These are phyloP conservation scores for Nothophoma quercina DNA, from an alignment of 2,329 filamentous ascomycete species.

Conservation along the genomic window DNA sequence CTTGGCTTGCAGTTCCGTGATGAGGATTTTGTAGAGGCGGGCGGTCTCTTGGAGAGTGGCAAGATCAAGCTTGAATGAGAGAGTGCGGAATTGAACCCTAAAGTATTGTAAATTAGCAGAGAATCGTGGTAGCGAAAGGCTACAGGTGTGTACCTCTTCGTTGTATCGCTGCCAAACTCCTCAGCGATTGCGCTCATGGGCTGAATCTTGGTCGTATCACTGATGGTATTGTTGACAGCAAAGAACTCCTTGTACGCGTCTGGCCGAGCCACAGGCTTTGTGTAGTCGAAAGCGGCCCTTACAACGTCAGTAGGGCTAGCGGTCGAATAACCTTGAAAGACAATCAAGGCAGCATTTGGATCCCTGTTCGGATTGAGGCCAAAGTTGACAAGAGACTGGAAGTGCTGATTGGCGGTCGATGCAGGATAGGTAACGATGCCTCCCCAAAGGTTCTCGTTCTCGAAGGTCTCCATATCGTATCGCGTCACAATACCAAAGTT, in stretches of 20 bases:
- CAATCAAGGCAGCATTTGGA: conserved; percentile 18
- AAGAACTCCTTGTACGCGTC: conserved; percentile 28
- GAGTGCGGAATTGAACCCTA: conserved; percentile 25
- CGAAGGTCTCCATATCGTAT: conserved; percentile 31
- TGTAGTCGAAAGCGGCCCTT: conserved; percentile 23
- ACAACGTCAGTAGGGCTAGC: conserved; percentile 20
- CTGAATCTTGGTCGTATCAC: conserved; percentile 27
- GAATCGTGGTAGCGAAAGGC: not conserved
- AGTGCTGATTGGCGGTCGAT: conserved; percentile 19
- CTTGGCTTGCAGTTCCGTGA: conserved; percentile 34
- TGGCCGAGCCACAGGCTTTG: conserved; percentile 19
- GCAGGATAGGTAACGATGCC: conserved; percentile 20
- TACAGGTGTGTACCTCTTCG: conserved; percentile 11
- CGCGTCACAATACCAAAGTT: conserved; percentile 39
- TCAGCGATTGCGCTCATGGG: conserved; percentile 22
- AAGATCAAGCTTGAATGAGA: conserved; percentile 36
- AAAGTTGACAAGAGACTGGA: conserved; percentile 19
- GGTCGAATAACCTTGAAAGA: conserved; percentile 22
- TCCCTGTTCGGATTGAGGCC: conserved; percentile 13
- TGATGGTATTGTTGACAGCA: conserved; percentile 22
- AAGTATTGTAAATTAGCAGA: not conserved
- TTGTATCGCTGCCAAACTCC: conserved; percentile 22
- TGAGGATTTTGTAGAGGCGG: conserved; percentile 38
- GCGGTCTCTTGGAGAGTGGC: conserved; percentile 22
- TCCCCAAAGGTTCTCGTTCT: conserved; percentile 24